phyloP scores from a whole-genome alignment of 345 rosid genomes.

The Murraya koenigii region DNA sequence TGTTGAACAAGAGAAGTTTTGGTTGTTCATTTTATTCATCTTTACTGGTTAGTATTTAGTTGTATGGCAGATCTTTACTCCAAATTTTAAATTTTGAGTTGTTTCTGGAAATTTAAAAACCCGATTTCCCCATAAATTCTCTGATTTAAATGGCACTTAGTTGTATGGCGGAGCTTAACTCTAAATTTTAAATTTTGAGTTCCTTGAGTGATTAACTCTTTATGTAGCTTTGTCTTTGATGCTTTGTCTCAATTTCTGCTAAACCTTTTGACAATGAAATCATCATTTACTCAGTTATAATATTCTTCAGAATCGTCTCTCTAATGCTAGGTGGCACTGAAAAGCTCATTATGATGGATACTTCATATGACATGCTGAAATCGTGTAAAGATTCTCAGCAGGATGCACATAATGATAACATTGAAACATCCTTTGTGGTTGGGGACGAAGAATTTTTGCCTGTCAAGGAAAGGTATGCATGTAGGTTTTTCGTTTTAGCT shows the following conservation, averaged over 20 bases:
- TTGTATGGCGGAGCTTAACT: not conserved
- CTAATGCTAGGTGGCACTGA: conserved; percentile 67
- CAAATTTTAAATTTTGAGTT: not conserved
- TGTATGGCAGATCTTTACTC: not conserved
- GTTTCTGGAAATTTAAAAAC: too few species aligned
- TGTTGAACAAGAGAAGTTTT: not conserved
- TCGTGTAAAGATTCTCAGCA: conserved; percentile 50
- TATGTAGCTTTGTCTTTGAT: not conserved
- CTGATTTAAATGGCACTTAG: too few species aligned
- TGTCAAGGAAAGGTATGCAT: conserved; percentile 66
- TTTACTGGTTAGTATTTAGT: not conserved
- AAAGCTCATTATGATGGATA: conserved; percentile 90
- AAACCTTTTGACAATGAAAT: not conserved
- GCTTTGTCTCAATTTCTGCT: not conserved
- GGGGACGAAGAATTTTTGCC: conserved; percentile 97
- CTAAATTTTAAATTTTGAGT: not conserved
- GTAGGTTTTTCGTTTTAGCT: not conserved
- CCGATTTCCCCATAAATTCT: too few species aligned
- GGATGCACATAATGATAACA: conserved; percentile 30
- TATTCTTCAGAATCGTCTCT: not conserved
- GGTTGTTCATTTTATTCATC: not conserved
- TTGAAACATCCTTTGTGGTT: conserved; percentile 66
- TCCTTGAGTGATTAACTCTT: not conserved
- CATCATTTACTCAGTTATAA: not conserved
- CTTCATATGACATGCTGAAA: conserved; percentile 81